phyloP scores from a whole-genome alignment of 768 basidiomycete species.

The Xerocomus brunneocitrinus region DNA sequence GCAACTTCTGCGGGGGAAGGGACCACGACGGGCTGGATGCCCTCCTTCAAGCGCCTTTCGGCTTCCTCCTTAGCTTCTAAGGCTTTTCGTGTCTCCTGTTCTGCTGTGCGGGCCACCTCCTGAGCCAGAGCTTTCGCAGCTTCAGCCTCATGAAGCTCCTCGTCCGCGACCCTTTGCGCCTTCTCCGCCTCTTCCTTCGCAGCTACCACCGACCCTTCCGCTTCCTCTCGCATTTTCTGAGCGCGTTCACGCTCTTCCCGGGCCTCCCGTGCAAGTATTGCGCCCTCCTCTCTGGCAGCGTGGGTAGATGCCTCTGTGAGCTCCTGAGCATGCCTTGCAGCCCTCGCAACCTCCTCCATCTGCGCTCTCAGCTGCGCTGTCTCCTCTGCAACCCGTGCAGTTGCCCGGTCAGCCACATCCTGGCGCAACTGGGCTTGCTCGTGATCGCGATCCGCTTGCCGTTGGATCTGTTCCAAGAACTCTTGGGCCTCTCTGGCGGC shows the following conservation, averaged over 20 bases:
- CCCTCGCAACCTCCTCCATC: conserved; percentile 3
- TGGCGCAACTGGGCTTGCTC: conserved; percentile 1
- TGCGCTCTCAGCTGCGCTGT: conserved; percentile 1
- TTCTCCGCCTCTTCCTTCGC: conserved; percentile 9
- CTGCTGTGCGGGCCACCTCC: conserved; percentile 5
- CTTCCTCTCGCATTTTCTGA: conserved; percentile 1
- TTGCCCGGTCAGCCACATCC: conserved; percentile 3
- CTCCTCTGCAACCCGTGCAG: conserved; percentile 9
- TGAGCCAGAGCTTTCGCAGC: conserved; percentile 7
- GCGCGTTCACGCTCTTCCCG: conserved; percentile 5
- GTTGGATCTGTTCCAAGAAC: neutral
- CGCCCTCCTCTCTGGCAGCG: conserved; percentile 6
- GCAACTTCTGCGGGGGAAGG: conserved; percentile 20
- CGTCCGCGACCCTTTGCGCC: conserved; percentile 7
- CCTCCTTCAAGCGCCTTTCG: conserved; percentile 18
- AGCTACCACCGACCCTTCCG: conserved; percentile 1
- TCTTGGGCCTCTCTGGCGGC: neutral
- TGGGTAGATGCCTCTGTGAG: conserved; percentile 4
- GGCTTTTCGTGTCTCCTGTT: conserved; percentile 11
- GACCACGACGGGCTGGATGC: conserved; percentile 23
- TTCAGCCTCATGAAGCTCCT: conserved; percentile 8
- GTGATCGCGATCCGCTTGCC: conserved; percentile 6
- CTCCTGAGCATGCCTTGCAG: neutral
- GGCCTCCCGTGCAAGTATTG: conserved; percentile 1
- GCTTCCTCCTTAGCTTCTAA: conserved; percentile 11